Conservation (phyloP, 257 asterid genomes). For the Petunia axillaris region DNA sequence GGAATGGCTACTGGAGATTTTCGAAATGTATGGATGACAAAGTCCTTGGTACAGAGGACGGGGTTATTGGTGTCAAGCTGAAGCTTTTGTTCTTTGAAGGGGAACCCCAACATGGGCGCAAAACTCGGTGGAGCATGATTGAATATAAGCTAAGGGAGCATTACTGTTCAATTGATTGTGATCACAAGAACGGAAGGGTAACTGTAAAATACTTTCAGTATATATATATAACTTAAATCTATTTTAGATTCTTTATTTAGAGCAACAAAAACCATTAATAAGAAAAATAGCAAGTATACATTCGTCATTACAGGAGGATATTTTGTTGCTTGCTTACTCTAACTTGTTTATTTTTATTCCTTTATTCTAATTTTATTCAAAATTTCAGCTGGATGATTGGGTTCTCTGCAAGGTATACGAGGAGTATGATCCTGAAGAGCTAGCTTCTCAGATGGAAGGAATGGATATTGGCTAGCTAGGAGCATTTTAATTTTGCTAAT, state of each 20-base stretch:
- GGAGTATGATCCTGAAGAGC: not conserved
- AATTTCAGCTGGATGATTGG: conserved; percentile 1
- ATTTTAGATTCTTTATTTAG: no score
- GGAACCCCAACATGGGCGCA: not conserved
- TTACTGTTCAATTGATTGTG: not conserved
- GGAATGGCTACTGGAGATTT: not conserved
- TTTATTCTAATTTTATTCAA: not conserved
- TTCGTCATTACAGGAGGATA: no score
- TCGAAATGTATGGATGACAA: not conserved
- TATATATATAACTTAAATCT: no score
- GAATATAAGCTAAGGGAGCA: not conserved
- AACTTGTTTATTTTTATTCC: not conserved
- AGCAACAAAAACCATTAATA: not conserved
- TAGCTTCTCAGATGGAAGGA: not conserved
- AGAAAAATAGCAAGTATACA: not conserved
- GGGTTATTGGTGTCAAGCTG: not conserved
- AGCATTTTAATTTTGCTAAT: not conserved
- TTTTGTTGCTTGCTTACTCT: not conserved
- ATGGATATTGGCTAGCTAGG: not conserved
- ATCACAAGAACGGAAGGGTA: not conserved
- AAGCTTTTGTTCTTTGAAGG: not conserved
- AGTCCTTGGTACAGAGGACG: not conserved
- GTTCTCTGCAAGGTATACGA: not conserved
- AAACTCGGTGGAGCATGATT: not conserved
- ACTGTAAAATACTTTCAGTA: no score